Evolutionary conservation across 345 rosid genomes (phyloP).

Genomic region (Pistacia integerrima): DNA sequence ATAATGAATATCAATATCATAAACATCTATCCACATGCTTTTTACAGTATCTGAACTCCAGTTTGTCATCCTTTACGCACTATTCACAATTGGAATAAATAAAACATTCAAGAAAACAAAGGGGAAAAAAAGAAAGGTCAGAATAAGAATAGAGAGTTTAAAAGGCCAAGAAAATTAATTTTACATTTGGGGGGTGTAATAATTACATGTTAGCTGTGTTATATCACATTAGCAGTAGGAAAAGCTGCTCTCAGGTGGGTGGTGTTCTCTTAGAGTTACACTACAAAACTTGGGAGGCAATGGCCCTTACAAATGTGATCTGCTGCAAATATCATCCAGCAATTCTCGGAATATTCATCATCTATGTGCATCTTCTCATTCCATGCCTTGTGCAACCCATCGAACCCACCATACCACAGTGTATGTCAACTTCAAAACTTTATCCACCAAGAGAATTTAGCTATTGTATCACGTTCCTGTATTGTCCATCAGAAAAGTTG

Average conservation of each 20-base stretch:
- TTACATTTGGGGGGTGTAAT: conserved; percentile 24
- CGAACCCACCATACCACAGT: conserved; percentile 1
- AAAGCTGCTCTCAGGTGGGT: conserved; percentile 19
- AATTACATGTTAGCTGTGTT: conserved; percentile 51
- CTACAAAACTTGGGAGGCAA: conserved; percentile 44
- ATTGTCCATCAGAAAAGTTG: conserved; percentile 9
- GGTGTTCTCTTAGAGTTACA: conserved; percentile 13
- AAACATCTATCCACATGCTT: neutral
- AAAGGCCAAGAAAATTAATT: neutral
- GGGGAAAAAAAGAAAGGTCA: neutral
- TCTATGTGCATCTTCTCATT: neutral
- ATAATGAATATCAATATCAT: neutral
- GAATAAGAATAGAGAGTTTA: neutral
- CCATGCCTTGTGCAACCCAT: conserved; percentile 2
- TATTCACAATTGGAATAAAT: neutral
- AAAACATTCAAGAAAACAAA: neutral
- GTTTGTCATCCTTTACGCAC: neutral
- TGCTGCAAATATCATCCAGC: conserved; percentile 34
- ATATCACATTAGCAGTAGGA: conserved; percentile 20
- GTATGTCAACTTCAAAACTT: conserved; percentile 15
- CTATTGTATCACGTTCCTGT: conserved; percentile 26
- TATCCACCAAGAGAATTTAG: conserved; percentile 3
- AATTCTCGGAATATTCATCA: conserved; percentile 18
- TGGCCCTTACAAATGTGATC: conserved; percentile 17
- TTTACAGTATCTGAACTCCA: too few relatives aligned